Conservation (phyloP, 78 protist species). For the Speleostelium caveatum region DNA sequence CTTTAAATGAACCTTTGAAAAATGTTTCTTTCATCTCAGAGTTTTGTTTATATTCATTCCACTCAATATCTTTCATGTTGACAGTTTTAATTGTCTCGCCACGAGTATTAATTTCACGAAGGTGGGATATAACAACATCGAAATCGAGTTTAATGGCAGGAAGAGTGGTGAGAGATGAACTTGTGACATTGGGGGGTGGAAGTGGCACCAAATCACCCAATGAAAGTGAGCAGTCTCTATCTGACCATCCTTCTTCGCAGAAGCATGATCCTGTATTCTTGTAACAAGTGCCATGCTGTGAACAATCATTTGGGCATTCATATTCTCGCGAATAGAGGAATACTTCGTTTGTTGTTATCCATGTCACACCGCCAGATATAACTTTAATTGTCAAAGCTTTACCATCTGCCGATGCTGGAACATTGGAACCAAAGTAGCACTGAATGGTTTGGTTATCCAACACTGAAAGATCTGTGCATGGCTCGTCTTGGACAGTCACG, state of each 20-base stretch:
- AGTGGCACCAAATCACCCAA: no score
- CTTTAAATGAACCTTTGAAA: conserved; percentile 18
- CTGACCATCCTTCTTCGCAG: neutral
- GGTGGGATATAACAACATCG: conserved; percentile 8
- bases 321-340: no score
- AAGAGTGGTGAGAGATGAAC: neutral
- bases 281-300: conserved; percentile 1
- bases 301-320: conserved; percentile 22
- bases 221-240: conserved; percentile 13
- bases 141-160: conserved; percentile 20
- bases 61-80: neutral
- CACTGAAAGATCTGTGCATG: neutral
- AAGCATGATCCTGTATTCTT: neutral
- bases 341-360: no score
- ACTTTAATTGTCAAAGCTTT: neutral
- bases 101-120: neutral
- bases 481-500: neutral
- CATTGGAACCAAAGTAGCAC: neutral
- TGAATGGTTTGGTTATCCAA: neutral
- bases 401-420: neutral
- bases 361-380: neutral
- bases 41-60: neutral
- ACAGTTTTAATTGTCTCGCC: neutral
- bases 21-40: neutral
- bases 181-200: no score